Percentiles rank a stretch among this genome's conserved stretches.
Evolutionary conservation across 176 grass and related monocot genomes (phyloP).

Genomic region (Carex scoparia): DNA sequence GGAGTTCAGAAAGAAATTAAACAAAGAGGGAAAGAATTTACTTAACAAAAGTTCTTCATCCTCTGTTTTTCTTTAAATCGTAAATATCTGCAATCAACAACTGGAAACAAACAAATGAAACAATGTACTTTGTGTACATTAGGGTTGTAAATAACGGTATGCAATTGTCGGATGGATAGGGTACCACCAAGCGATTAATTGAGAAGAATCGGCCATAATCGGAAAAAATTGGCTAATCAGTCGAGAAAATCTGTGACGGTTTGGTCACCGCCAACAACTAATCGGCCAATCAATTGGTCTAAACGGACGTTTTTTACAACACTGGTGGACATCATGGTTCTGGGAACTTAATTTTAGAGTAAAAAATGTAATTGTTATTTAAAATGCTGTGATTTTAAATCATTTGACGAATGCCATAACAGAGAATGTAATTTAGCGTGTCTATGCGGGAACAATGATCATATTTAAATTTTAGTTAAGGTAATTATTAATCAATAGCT

Average conservation of each 20-base stretch:
- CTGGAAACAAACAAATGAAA: background rate
- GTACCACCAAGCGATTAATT: no score
- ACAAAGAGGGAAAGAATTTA: constrained; percentile 10
- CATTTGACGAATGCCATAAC: background rate
- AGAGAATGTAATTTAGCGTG: constrained; percentile 6
- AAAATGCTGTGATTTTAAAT: background rate
- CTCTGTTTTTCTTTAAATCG: background rate
- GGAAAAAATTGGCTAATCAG: no score
- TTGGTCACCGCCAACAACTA: no score
- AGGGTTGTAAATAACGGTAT: no score
- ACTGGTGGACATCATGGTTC: no score
- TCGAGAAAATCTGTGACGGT: no score
- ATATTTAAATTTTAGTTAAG: background rate
- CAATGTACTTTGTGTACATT: no score
- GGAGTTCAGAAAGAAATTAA: constrained; percentile 6
- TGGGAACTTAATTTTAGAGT: background rate
- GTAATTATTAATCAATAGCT: background rate
- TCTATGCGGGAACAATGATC: constrained; percentile 12
- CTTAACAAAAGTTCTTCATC: background rate
- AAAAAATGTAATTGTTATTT: background rate
- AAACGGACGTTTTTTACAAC: no score
- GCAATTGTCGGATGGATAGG: no score
- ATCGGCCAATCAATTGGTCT: no score
- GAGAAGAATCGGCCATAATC: no score
- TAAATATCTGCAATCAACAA: background rate